Evolutionary conservation across 164 flowering plant genomes (phyloP), one percentile per base, ranked within the genome.

Genomic region (Sedum album): DNA sequence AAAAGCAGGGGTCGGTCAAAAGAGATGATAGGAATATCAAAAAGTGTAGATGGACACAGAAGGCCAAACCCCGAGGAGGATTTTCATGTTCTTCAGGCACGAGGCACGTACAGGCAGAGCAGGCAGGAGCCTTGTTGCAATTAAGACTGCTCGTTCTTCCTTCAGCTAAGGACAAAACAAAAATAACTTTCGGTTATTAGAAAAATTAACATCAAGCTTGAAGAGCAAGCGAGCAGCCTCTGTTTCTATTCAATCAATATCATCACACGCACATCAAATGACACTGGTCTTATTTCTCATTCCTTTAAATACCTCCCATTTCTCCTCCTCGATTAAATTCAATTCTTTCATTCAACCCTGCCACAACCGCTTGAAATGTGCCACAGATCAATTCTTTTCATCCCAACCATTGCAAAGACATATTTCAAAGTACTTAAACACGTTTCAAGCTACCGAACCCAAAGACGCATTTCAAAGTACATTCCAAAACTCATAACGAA

Each of bases 141-240:
- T 1, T 9, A 25, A 2, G 4, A 53, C 60, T 53, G 28, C 28
- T 53, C 30, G 23, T 55, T 55, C 31, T 25, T 25, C 60, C 31
- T 55, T n/a, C 3, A 51, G 21, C 51, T 20, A 55, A 55, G 10
- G 60, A n/a, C n/a, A n/a, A n/a, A n/a, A 55, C 60, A 55, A 55
- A 55, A 51, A 51, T 0, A 51, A 51, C 31, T 55, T 23, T n/a
- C n/a, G 9, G 21, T 20, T 18, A n/a, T 18, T 49, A 55, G 60
- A 55, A 55, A 55, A 55, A 23, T 55, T 31, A 55, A 30, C 1
- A 9, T 7, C 23, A 63, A 63, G 20, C 66, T 33, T 63, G 17
- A 33, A 14, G n/a, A n/a, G n/a, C n/a, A n/a, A n/a, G n/a, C n/a
- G 25, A 33, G 66, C 66, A 36, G 66, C 66, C 66, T 63, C 26